Evolutionary conservation across 2,329 filamentous ascomycete genomes (phyloP), one percentile per base, ranked within the genome.

Genomic region (Ceratocystis variospora): DNA sequence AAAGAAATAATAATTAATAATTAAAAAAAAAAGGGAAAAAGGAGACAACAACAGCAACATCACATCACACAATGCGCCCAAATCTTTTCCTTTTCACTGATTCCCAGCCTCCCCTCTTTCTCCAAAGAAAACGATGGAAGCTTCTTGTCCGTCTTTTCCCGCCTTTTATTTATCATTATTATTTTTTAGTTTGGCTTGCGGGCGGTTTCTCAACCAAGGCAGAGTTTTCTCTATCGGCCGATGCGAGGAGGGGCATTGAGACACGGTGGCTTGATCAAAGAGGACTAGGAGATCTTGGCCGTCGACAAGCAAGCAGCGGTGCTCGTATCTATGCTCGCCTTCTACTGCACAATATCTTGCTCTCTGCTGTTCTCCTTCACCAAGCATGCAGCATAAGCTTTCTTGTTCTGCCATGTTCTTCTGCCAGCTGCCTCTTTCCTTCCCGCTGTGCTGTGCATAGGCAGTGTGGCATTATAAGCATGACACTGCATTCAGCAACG

Each of bases 51-150:
- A 28, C 44, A 62, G 59, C 2, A 62, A 28, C 8, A 45, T 45
- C 61, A 25, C 61, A 57, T 57, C 53, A 57, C 53, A 57, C n/a
- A 44, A 46, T 45, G 37, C 22, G 19, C 41, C 41, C 48, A 28
- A 53, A 7, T 33, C 25, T 62, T 46, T 62, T 62, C 37, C 25
- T 48, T 45, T 46, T 62, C 37, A 37, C 41, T 46, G 61, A 28
- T 62, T 28, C 59, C 41, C 59, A 62, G 25, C 61, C 61, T 62
- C 61, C 33, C 61, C 41, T 46, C 41, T 62, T 62, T 41, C 41
- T 48, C 19, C 41, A 62, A 62, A 46, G 19, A 41, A 62, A 31
- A 59, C 53, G 4, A 59, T 59, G 28, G 53, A 59, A 59, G 44
- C 41, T 46, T 28, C 10, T 12, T 25, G 59, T 25, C 44, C 37